Base-by-base conservation (phyloP, 2,329 filamentous ascomycete species). In the Cordyceps javanica region DNA sequence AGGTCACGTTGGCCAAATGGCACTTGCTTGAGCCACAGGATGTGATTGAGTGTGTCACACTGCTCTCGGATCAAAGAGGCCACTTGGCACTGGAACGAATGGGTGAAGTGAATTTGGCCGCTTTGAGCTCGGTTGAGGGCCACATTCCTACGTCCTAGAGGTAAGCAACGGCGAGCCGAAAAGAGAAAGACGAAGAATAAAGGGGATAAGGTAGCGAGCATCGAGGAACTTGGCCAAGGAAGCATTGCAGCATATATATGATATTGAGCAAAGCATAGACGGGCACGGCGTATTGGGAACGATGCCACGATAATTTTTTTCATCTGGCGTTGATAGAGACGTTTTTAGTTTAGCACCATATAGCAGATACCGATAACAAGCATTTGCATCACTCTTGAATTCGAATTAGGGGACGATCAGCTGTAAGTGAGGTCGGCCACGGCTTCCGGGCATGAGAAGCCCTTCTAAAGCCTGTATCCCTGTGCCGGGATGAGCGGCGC, bases 1-100 rank as follows among this genome's bases (percentile, higher is more conserved):
- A 97, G 78, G 87, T 91, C 67, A 97, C 94, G 2, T 78, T 95
- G 57, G 94, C 94, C 16, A 86, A 85, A 64, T 97, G 90, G 87
- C 92, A 97, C 72, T 76, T 97, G 11, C 80, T 95, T 9, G 92
- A 97, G 70, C 91, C 94, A 0, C 78, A 85, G 59, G 92, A 97
- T 70, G 91, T 97, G 57, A 87, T 97, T 64, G 87, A 89, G 62
- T 80, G 77, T 60, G 76, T 83, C 36, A 77, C 82, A 5, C 74
- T 87, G 25, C 74, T 87, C 23, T 77, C 78, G 0, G 79, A 77
- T 5, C 75, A 77, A 49, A 70, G 67, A n/a, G 67, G 71, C 7
- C 68, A 68, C 1, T 72, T 73, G 71, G 13, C 54, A 5, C 23
- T 51, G n/a, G 70, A 74, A 44, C 64, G 71, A 7, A 67, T 76